Evolutionary conservation across 2,329 filamentous ascomycete genomes (phyloP).

Genomic region (Curvularia lunata): DNA sequence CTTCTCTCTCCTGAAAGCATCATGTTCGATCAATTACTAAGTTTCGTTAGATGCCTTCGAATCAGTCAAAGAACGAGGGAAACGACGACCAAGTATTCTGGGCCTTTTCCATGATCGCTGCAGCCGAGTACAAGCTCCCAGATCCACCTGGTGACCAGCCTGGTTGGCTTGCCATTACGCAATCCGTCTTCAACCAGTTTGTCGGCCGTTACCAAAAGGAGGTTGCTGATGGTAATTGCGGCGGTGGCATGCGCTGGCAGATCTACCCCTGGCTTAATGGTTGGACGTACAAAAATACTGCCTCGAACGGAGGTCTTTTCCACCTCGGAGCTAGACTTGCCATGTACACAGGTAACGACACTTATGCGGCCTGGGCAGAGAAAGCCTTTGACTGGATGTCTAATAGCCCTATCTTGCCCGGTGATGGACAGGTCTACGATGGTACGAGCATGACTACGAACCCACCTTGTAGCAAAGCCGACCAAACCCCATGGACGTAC

Average conservation of each 20-base stretch:
- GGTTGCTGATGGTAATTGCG: constrained; percentile 33
- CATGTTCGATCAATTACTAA: constrained; percentile 2
- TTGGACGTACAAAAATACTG: constrained; percentile 49
- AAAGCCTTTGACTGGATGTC: constrained; percentile 47
- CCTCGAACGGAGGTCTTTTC: constrained; percentile 49
- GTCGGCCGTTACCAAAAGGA: constrained; percentile 42
- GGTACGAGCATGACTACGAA: constrained; percentile 29
- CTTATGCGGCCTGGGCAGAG: constrained; percentile 47
- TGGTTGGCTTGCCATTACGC: constrained; percentile 54
- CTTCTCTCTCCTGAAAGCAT: neutral
- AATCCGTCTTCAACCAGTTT: constrained; percentile 50
- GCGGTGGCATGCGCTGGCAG: constrained; percentile 48
- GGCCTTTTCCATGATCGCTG: constrained; percentile 63
- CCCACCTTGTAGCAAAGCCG: constrained; percentile 37
- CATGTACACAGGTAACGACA: constrained; percentile 47
- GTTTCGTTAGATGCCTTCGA: constrained; percentile 37
- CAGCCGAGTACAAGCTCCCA: constrained; percentile 59
- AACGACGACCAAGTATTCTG: constrained; percentile 67
- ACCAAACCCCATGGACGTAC: constrained; percentile 46
- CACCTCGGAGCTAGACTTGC: constrained; percentile 48
- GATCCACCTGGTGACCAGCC: constrained; percentile 50
- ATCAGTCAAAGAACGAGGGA: constrained; percentile 52
- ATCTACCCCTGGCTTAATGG: constrained; percentile 46
- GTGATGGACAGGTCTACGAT: constrained; percentile 39
- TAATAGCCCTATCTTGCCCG: constrained; percentile 32